Evolutionary conservation across 2,329 filamentous ascomycete species (phyloP), one percentile per base, ranked within the genome.

Genomic region (Amphichorda felina): DNA sequence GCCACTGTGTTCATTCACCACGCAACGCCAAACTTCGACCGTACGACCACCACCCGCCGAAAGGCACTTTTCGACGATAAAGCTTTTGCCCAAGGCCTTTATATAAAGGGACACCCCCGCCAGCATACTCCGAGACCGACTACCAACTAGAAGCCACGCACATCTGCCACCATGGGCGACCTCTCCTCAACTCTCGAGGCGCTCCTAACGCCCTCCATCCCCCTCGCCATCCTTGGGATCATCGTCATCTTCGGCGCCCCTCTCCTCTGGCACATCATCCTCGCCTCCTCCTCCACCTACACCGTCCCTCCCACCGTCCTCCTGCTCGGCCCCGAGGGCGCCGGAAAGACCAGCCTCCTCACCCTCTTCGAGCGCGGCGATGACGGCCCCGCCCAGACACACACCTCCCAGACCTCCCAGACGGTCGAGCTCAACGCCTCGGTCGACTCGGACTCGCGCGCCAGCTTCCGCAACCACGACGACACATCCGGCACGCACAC

Each of bases 261-360:
- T 15, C 51, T 94, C 35, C 53, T 94, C 37, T 67, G 95, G 33
- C 91, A 96, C 63, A 55, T 74, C 39, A 63, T 81, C 52, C 71
- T 94, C 51, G 77, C 86, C 55, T 72, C 72, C 37, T 68, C 74
- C 34, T 71, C 72, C 17, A 57, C 77, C 11, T 79, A 82, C 48
- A 74, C 74, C 26, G 69, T 67, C 11, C 71, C 82, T 18, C 86
- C 89, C 34, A 81, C 80, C 7, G 76, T 96, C 41, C 65, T 95
- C 8, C 72, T 94, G 30, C 56, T 88, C 33, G 91, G 91, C 1
- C 86, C 89, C 13, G 79, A 79, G 38, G 82, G 79, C 43, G 72
- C 76, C 34, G 91, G 91, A 50, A 98, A 96, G 66, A 96, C 91
- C 0, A 73, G 83, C 8, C 75, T 96, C 24, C 63, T 87, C n/a